These are phyloP conservation scores for Medicago arabica DNA, from an alignment of 306 rosid species.

Conservation along the genomic window DNA sequence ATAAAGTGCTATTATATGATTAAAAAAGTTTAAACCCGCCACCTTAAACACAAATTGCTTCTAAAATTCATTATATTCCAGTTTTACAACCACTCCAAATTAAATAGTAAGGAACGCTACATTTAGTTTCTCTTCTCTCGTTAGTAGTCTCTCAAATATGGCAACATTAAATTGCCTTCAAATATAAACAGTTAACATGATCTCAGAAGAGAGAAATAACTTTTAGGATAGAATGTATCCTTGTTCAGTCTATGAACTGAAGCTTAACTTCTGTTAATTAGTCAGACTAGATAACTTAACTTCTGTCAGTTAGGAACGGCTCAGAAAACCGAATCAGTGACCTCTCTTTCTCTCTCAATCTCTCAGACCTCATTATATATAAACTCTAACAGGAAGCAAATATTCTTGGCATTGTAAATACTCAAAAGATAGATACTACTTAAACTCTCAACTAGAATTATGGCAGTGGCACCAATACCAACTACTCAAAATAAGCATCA, in stretches of 20 bases:
- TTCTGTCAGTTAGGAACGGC: background rate
- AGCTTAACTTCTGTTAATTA: background rate
- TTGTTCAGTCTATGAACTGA: background rate
- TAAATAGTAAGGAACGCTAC: slow-evolving; percentile 5
- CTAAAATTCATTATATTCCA: slow-evolving; percentile 7
- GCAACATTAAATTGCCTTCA: slow-evolving; percentile 19
- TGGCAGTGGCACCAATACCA: slow-evolving; percentile 28
- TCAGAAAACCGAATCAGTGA: background rate
- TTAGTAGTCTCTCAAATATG: slow-evolving; percentile 10
- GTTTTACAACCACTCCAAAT: background rate
- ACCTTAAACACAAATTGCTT: background rate
- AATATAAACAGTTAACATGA: slow-evolving; percentile 17
- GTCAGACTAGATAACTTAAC: background rate
- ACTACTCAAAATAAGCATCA: slow-evolving; percentile 12
- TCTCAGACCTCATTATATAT: background rate
- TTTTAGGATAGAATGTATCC: background rate
- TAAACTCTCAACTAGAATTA: background rate
- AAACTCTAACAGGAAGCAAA: background rate
- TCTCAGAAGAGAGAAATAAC: slow-evolving; percentile 5
- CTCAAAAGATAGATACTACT: slow-evolving; percentile 7
- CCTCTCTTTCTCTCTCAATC: background rate
- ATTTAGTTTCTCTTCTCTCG: slow-evolving; percentile 11
- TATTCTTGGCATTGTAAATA: slow-evolving; percentile 21
- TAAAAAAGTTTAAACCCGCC: slow-evolving; percentile 2
- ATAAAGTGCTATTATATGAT: slow-evolving; percentile 14